Evolutionary conservation across 768 basidiomycete species (phyloP).

Genomic region (Phaffia tasmanica): DNA sequence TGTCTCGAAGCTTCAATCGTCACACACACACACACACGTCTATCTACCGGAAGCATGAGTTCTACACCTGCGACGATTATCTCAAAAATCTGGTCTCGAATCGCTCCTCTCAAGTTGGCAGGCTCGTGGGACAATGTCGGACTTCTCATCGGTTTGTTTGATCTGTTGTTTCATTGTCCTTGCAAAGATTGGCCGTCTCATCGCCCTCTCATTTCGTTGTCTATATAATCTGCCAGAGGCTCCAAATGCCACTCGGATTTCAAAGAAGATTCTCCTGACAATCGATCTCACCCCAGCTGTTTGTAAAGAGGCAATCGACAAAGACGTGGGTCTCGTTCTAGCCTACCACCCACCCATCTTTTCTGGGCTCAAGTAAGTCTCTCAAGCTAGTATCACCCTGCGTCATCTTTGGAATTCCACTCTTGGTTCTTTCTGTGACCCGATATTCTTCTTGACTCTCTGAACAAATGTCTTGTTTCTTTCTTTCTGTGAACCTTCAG

Average conservation of each 20-base stretch:
- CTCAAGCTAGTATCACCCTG: not conserved
- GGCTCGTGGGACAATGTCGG: constrained; percentile 76
- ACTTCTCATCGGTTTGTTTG: constrained; percentile 15
- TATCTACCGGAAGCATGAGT: not conserved
- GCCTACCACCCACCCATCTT: constrained; percentile 82
- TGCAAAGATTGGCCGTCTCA: not conserved
- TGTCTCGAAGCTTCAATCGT: not conserved
- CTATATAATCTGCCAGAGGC: constrained; percentile 4
- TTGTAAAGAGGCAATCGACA: constrained; percentile 38
- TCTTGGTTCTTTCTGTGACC: not conserved
- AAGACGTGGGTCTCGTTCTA: constrained; percentile 42
- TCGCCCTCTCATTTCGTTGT: not conserved
- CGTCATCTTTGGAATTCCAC: not conserved
- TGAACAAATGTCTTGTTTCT: not conserved
- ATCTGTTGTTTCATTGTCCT: not conserved
- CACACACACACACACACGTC: not conserved
- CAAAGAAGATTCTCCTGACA: constrained; percentile 36
- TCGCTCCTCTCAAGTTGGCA: constrained; percentile 75
- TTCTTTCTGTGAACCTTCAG: not conserved
- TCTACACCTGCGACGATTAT: constrained; percentile 10
- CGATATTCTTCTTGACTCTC: not conserved
- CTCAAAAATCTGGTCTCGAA: constrained; percentile 33
- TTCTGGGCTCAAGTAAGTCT: constrained; percentile 46
- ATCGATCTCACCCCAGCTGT: constrained; percentile 38
- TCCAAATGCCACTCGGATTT: constrained; percentile 5